Percentiles rank a stretch among this genome's conserved stretches.
phyloP scores from a whole-genome alignment of 108 stramenopile genomes.

The Cyclotella choctawhatcheeana region DNA sequence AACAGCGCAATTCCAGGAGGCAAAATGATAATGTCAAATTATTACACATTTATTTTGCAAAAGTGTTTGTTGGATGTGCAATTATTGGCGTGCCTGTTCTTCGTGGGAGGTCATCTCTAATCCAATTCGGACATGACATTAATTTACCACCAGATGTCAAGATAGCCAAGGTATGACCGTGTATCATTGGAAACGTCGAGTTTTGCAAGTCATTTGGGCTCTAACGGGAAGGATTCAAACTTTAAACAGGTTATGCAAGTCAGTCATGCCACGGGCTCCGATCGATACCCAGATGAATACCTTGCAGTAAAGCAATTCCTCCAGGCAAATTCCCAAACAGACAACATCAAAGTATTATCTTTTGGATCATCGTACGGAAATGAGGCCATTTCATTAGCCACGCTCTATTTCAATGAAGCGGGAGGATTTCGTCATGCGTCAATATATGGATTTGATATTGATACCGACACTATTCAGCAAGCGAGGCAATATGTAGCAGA shows the following conservation, averaged over 20 bases:
- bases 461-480: background rate
- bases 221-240: no score
- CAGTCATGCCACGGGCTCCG: background rate
- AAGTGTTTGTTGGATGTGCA: no score
- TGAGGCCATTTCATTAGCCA: constrained; percentile 11
- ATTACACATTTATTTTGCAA: no score
- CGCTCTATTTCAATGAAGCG: constrained; percentile 12
- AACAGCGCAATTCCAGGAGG: no score
- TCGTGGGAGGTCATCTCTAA: no score
- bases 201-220: no score
- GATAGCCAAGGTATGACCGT: no score
- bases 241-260: background rate
- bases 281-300: background rate
- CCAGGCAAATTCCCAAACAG: background rate
- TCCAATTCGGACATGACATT: no score
- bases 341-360: constrained; percentile 2
- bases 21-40: no score
- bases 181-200: no score
- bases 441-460: constrained; percentile 16
- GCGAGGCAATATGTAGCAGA: background rate
- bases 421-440: constrained; percentile 4
- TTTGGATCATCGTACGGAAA: constrained; percentile 16
- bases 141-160: no score
- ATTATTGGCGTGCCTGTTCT: no score
- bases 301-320: background rate